Base-by-base conservation (phyloP, 169 alveolate species). In the Theileria sp. region DNA sequence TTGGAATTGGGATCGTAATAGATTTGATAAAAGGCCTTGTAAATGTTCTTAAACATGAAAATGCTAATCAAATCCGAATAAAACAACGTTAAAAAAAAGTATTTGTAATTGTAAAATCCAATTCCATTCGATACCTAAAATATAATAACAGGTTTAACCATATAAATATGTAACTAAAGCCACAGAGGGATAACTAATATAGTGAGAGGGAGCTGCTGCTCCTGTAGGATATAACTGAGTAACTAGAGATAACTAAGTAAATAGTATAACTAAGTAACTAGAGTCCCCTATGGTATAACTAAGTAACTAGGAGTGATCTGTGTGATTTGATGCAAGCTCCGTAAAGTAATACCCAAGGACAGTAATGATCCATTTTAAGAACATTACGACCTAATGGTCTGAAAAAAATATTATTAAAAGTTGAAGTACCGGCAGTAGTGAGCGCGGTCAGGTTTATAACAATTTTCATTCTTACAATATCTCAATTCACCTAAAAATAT, bases 391-490 rank as follows among this genome's bases (percentile, higher is more conserved):
- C 82, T 10, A 84, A 77, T 66, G 77, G 86, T 17, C 90, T 76
- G n/a, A 36, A 73, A 76, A 38, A 34, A 82, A 2, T 25, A 58
- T 58, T 58, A 25, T 19, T 58, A 58, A 56, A 17, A 21, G 12
- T 26, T n/a, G 12, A 21, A 9, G 1, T 65, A 75, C 81, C 81
- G 61, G 81, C 81, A 75, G 23, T 30, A 75, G 23, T 75, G 81
- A 66, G 81, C 75, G 9, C 90, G 70, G 49, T 84, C 90, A 0
- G 90, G 90, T 36, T 84, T 84, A 78, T 78, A 84, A 58, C 90
- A 84, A 0, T 49, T 38, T 51, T 84, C 90, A 51, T 56, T 56
- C 54, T 77, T 26, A 56, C 90, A 84, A 54, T 72, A 84, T n/a
- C 90, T 34, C n/a, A 78, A 72, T 25, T 84, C 90, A 17, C 85